phyloP scores from a whole-genome alignment of 331 rosid genomes.

The Acacia pycnantha region DNA sequence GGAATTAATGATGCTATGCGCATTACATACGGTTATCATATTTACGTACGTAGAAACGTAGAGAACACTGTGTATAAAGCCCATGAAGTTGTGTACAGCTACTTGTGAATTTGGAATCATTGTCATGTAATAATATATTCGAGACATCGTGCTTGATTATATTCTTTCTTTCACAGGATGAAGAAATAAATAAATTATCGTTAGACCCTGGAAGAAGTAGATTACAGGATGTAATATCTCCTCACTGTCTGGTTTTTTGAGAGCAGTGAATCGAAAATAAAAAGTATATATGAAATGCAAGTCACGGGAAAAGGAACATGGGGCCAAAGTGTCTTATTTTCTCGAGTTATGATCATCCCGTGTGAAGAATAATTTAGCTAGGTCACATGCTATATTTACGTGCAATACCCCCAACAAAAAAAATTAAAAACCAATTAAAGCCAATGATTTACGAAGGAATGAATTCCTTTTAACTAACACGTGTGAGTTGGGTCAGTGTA shows the following conservation, averaged over 20 bases:
- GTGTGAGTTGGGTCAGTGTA: background rate
- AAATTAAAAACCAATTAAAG: background rate
- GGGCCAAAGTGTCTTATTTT: constrained; percentile 13
- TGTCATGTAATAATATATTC: background rate
- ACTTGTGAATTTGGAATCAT: background rate
- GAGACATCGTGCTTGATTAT: background rate
- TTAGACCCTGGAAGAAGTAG: background rate
- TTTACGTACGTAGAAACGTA: background rate
- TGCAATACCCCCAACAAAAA: background rate
- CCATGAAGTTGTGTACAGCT: background rate
- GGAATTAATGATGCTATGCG: background rate
- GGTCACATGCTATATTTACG: constrained; percentile 34
- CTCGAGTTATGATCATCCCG: constrained; percentile 24
- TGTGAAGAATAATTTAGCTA: constrained; percentile 28
- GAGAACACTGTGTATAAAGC: background rate
- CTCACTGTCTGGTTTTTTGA: background rate
- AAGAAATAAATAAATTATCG: background rate
- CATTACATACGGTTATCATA: background rate
- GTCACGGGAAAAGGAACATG: constrained; percentile 5
- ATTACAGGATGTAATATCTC: background rate
- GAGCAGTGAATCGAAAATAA: background rate
- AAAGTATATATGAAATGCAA: background rate
- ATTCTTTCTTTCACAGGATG: background rate
- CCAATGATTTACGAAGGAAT: background rate
- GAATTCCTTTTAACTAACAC: background rate